phyloP scores from a whole-genome alignment of 2,329 filamentous ascomycete species.

The Aspergillaceae sp. region DNA sequence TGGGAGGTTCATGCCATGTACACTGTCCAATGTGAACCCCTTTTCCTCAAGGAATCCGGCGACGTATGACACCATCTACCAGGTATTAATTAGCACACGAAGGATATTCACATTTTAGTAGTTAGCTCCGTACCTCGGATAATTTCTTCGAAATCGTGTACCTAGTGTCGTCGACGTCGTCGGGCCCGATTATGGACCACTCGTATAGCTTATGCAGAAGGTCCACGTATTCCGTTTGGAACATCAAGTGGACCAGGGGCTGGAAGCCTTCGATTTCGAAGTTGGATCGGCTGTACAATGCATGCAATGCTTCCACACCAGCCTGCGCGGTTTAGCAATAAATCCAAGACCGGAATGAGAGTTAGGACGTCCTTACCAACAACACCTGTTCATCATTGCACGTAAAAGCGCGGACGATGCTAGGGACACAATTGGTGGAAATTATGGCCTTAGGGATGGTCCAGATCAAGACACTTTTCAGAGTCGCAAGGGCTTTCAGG shows the following conservation, averaged over 20 bases:
- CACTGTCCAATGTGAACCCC: slow-evolving; percentile 54
- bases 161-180: slow-evolving; percentile 81
- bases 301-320: slow-evolving; percentile 73
- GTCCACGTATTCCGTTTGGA: slow-evolving; percentile 59
- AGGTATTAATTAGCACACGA: slow-evolving; percentile 4
- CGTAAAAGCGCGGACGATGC: slow-evolving; percentile 63
- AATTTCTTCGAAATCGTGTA: slow-evolving; percentile 91
- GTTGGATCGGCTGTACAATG: slow-evolving; percentile 65
- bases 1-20: slow-evolving; percentile 54
- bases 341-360: slow-evolving; percentile 2
- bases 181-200: slow-evolving; percentile 69
- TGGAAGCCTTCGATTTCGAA: slow-evolving; percentile 71
- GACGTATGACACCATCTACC: slow-evolving; percentile 71
- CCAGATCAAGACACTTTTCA: slow-evolving; percentile 78
- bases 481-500: slow-evolving; percentile 65
- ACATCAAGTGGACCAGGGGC: slow-evolving; percentile 70
- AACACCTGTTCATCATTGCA: slow-evolving; percentile 63
- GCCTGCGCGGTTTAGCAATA: slow-evolving; percentile 44
- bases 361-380: slow-evolving; percentile 46
- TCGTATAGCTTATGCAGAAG: slow-evolving; percentile 67
- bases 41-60: slow-evolving; percentile 77
- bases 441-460: slow-evolving; percentile 74
- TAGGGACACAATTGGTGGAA: slow-evolving; percentile 59
- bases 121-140: slow-evolving; percentile 56
- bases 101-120: slow-evolving; percentile 15